These are phyloP conservation scores for Rubia occidens DNA, from an alignment of 305 asterid genomes.

Conservation along the genomic window DNA sequence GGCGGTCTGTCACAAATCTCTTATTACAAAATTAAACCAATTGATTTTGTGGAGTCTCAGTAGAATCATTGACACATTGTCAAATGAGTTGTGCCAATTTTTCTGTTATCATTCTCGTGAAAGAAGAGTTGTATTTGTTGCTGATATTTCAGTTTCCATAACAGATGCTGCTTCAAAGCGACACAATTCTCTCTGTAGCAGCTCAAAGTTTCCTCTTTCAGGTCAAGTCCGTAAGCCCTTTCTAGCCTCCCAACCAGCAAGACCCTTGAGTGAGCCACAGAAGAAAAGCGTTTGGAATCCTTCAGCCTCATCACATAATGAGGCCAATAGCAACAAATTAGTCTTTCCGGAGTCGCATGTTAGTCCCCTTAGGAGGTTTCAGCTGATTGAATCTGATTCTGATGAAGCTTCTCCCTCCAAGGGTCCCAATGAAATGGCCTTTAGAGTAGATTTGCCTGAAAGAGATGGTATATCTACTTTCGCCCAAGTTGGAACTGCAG, in stretches of 20 bases:
- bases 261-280: slow-evolving; percentile 25
- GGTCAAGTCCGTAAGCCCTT: slow-evolving; percentile 32
- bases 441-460: slow-evolving; percentile 24
- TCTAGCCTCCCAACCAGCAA: slow-evolving; percentile 40
- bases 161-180: slow-evolving; percentile 31
- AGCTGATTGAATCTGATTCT: slow-evolving; percentile 78
- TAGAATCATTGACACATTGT: background rate
- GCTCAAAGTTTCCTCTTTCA: slow-evolving; percentile 63
- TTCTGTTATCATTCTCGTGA: background rate
- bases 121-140: background rate
- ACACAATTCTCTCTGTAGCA: slow-evolving; percentile 42
- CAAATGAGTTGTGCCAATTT: background rate
- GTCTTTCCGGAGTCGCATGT: no score
- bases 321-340: no score
- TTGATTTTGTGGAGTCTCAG: background rate
- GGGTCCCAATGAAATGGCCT: slow-evolving; percentile 19
- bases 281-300: slow-evolving; percentile 31
- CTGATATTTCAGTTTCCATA: slow-evolving; percentile 11
- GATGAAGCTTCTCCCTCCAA: slow-evolving; percentile 48
- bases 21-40: background rate
- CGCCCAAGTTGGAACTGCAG: slow-evolving; percentile 20
- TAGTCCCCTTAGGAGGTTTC: slow-evolving; percentile 69
- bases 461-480: slow-evolving; percentile 21
- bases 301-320: slow-evolving; percentile 30
- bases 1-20: background rate